These are phyloP conservation scores for Claviceps sorghi DNA, from an alignment of 2,329 filamentous ascomycete genomes.

Conservation along the genomic window DNA sequence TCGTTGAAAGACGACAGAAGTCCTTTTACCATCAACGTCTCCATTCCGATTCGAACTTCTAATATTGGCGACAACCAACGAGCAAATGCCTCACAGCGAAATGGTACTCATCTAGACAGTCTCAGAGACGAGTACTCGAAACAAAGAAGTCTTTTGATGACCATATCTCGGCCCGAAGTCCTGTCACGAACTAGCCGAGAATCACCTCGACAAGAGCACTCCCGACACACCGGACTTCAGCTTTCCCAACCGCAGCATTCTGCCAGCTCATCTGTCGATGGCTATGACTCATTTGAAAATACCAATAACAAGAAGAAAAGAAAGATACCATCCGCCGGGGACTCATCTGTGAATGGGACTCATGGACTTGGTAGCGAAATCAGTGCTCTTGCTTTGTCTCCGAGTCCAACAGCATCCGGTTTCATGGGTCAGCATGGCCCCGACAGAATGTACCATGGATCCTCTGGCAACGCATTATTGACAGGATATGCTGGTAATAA, in stretches of 20 bases:
- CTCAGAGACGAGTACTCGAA: slow-evolving; percentile 45
- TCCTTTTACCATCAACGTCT: slow-evolving; percentile 7
- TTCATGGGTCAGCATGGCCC: slow-evolving; percentile 17
- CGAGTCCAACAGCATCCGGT: slow-evolving; percentile 10
- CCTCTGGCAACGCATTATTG: slow-evolving; percentile 18
- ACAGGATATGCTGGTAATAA: slow-evolving; percentile 36
- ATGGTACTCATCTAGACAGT: slow-evolving; percentile 6
- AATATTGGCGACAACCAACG: background rate
- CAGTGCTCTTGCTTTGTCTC: slow-evolving; percentile 21
- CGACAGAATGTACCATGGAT: slow-evolving; percentile 12
- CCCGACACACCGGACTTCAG: slow-evolving; percentile 29
- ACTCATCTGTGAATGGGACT: slow-evolving; percentile 35
- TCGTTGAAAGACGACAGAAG: slow-evolving; percentile 33
- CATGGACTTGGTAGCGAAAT: slow-evolving; percentile 26
- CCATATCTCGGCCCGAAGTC: slow-evolving; percentile 32
- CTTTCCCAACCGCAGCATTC: slow-evolving; percentile 42
- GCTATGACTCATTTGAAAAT: slow-evolving; percentile 95
- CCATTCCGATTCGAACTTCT: background rate
- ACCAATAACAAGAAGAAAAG: slow-evolving; percentile 99
- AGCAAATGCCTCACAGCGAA: slow-evolving; percentile 10
- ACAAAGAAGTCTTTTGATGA: slow-evolving; percentile 24
- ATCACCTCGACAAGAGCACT: slow-evolving; percentile 28
- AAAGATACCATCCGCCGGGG: slow-evolving; percentile 85
- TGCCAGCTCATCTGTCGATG: slow-evolving; percentile 59
- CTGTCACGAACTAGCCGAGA: slow-evolving; percentile 27